Conservation (phyloP, 2,329 filamentous ascomycete species). For the Zymoseptoria pseudotritici region DNA sequence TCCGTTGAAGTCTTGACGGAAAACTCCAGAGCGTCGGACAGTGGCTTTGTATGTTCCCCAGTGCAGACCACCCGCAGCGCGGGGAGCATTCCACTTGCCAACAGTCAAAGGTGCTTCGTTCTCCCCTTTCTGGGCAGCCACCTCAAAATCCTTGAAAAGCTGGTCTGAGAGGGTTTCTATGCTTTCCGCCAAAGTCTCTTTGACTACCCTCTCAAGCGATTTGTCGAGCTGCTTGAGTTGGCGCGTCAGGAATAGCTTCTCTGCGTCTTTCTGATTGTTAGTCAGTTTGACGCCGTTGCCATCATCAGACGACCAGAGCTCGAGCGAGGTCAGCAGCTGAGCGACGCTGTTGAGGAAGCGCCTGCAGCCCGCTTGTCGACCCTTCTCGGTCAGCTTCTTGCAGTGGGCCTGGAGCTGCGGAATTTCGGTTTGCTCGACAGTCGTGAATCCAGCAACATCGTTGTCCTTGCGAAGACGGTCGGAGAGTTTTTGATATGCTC, state of each 20-base stretch:
- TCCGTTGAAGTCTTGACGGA: conserved; percentile 36
- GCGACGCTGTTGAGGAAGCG: conserved; percentile 47
- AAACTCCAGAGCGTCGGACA: conserved; percentile 45
- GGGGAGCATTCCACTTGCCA: conserved; percentile 32
- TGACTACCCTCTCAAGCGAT: conserved; percentile 37
- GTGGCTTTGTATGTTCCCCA: conserved; percentile 56
- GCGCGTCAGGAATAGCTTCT: conserved; percentile 33
- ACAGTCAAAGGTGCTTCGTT: conserved; percentile 30
- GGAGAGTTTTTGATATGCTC: conserved; percentile 56
- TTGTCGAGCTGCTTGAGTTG: conserved; percentile 37
- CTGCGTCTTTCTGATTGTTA: conserved; percentile 32
- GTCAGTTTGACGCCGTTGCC: conserved; percentile 36
- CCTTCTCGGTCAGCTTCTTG: conserved; percentile 48
- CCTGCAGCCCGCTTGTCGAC: conserved; percentile 38
- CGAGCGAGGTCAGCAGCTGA: conserved; percentile 47
- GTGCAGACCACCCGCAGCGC: conserved; percentile 39
- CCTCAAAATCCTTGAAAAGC: conserved; percentile 40
- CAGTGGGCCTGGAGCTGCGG: conserved; percentile 54
- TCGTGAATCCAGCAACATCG: conserved; percentile 46
- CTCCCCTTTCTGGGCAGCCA: conserved; percentile 35
- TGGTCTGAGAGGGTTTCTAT: conserved; percentile 37
- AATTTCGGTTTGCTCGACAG: conserved; percentile 49
- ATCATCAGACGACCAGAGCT: conserved; percentile 43
- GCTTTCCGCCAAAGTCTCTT: conserved; percentile 34
- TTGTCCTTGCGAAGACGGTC: conserved; percentile 49